These are phyloP conservation scores for Fusarium sp. DNA, from an alignment of 2,329 filamentous ascomycete genomes.

Conservation along the genomic window DNA sequence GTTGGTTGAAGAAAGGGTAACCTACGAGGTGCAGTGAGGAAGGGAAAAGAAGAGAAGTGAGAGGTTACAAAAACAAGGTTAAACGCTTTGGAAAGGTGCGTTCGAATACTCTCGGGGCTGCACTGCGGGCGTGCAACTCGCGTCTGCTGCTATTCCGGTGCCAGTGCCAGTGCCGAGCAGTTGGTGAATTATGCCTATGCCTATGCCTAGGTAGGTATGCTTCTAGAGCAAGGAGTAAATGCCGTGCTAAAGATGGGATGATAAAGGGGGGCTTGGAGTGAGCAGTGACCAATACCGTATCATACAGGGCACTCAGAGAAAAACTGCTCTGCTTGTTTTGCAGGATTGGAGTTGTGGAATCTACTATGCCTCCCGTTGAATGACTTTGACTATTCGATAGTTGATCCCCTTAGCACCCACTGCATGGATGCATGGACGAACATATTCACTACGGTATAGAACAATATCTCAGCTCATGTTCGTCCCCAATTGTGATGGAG, in stretches of 20 bases:
- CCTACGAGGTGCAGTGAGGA: neutral
- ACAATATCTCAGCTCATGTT: constrained; percentile 9
- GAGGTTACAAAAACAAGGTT: neutral
- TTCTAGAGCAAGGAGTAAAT: neutral
- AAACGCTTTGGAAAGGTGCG: neutral
- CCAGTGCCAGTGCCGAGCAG: constrained; percentile 3
- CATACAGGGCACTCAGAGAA: neutral
- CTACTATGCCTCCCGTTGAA: neutral
- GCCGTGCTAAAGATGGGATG: neutral
- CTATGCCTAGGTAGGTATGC: neutral
- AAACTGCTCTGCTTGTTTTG: neutral
- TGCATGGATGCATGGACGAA: neutral
- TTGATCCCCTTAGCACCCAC: neutral
- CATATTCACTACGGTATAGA: constrained; percentile 9
- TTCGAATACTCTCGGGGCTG: neutral
- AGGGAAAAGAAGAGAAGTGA: neutral
- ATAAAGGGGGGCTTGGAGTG: neutral
- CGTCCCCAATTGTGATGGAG: neutral
- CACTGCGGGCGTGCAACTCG: neutral
- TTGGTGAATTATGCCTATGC: neutral
- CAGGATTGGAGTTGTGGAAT: neutral
- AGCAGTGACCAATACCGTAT: neutral
- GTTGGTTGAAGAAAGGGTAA: neutral
- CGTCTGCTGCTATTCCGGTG: constrained; percentile 8
- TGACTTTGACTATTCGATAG: neutral